Evolutionary conservation across 768 basidiomycete species (phyloP).

Genomic region (Rhodosporidiobolus sp.): DNA sequence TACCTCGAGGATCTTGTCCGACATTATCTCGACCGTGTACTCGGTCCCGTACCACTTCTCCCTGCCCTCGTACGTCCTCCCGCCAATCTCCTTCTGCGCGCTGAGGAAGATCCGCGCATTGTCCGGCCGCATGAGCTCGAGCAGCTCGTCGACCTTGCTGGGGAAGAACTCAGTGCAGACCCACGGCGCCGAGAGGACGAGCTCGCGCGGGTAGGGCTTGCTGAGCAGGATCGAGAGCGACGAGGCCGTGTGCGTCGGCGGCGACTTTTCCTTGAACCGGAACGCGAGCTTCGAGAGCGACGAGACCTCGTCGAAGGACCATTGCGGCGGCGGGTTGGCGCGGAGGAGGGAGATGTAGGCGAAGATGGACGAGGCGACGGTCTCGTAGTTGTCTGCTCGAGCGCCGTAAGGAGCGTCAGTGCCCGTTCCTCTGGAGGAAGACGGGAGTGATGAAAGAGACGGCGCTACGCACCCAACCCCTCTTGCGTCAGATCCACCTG

Average conservation of each 20-base stretch:
- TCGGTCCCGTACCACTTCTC: slow-evolving; percentile 93
- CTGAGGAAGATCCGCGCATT: slow-evolving; percentile 71
- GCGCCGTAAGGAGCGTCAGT: neutral
- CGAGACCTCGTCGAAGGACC: slow-evolving; percentile 72
- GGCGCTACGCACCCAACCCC: slow-evolving; percentile 67
- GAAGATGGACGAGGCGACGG: slow-evolving; percentile 66
- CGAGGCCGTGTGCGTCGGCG: slow-evolving; percentile 74
- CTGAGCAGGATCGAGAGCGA: slow-evolving; percentile 70
- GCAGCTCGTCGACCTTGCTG: slow-evolving; percentile 60
- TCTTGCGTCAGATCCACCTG: slow-evolving; percentile 74
- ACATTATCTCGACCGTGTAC: slow-evolving; percentile 60
- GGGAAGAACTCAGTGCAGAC: slow-evolving; percentile 73
- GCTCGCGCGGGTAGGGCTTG: slow-evolving; percentile 76
- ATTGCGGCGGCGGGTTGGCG: slow-evolving; percentile 51
- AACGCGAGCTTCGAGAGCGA: slow-evolving; percentile 71
- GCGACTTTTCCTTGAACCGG: slow-evolving; percentile 78
- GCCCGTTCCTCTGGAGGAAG: no score
- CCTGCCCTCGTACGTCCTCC: slow-evolving; percentile 55
- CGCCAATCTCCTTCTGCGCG: slow-evolving; percentile 65
- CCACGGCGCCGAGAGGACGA: slow-evolving; percentile 66
- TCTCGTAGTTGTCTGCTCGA: slow-evolving; percentile 66
- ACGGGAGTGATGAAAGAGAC: neutral
- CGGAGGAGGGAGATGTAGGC: slow-evolving; percentile 61
- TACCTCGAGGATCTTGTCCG: slow-evolving; percentile 61
- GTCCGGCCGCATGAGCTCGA: slow-evolving; percentile 57